Percentiles rank a stretch among this genome's conserved stretches.
These are phyloP conservation scores for Phytophthora tubulina DNA, from an alignment of 352 stramenopile genomes.

Conservation along the genomic window DNA sequence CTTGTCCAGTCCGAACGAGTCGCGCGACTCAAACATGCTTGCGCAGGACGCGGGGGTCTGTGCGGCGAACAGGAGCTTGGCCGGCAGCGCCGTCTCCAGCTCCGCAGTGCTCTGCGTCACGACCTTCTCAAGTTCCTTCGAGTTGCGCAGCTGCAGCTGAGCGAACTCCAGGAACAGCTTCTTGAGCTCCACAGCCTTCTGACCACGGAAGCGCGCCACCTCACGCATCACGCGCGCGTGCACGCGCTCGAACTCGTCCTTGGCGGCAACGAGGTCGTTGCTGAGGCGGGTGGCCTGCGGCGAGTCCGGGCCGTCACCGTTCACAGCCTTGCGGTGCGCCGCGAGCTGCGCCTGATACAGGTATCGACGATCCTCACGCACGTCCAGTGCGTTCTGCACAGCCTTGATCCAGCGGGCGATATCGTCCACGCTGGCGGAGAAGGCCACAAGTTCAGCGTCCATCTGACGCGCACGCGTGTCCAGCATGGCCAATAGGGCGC, in stretches of 20 bases:
- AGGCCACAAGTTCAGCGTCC: slow-evolving; percentile 75
- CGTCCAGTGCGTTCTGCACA: slow-evolving; percentile 73
- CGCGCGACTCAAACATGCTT: slow-evolving; percentile 51
- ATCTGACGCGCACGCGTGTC: slow-evolving; percentile 83
- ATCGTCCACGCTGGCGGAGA: slow-evolving; percentile 71
- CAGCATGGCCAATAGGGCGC: slow-evolving; percentile 65
- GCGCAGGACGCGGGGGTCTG: slow-evolving; percentile 40
- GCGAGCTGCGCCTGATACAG: slow-evolving; percentile 83
- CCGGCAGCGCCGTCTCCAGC: slow-evolving; percentile 56
- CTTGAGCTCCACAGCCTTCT: slow-evolving; percentile 80
- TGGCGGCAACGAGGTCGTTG: slow-evolving; percentile 69
- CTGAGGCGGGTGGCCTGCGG: slow-evolving; percentile 41
- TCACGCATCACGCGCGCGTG: slow-evolving; percentile 83
- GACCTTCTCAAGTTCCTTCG: slow-evolving; percentile 61
- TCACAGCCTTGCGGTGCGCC: slow-evolving; percentile 44
- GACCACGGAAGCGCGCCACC: slow-evolving; percentile 72
- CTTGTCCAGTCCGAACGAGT: slow-evolving; percentile 54
- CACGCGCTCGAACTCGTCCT: slow-evolving; percentile 80
- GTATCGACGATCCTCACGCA: slow-evolving; percentile 82
- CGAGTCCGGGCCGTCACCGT: slow-evolving; percentile 42
- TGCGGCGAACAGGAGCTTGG: slow-evolving; percentile 51
- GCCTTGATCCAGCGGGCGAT: slow-evolving; percentile 81
- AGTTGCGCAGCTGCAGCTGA: slow-evolving; percentile 59
- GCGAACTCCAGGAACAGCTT: slow-evolving; percentile 81
- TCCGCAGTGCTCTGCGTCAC: slow-evolving; percentile 52